Base-by-base conservation (phyloP, 169 alveolate genomes). In the Sarcocystis neurona region DNA sequence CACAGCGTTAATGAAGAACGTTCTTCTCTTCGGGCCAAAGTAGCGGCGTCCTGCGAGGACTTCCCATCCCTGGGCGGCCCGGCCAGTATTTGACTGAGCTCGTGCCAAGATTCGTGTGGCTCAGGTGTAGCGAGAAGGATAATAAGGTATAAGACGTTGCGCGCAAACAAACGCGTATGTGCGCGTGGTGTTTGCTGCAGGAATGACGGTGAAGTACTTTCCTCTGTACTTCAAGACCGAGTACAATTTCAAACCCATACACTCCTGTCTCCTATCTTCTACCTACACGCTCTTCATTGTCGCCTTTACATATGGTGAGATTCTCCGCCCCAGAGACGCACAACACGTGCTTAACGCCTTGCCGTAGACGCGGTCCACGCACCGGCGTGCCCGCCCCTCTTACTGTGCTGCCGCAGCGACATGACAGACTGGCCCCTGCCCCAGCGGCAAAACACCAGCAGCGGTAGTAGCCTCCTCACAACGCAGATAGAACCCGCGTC, bases 181-280 rank as follows among this genome's bases (percentile, higher is more conserved):
- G n/a, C 70, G 70, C n/a, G 23, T 74, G n/a, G n/a, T 53, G 30
- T 82, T 18, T 58, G n/a, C 10, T 46, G 34, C 85, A 85, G 90
- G 90, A 12, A 85, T 85, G 90, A 85, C 90, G 32, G 90, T 85
- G 58, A 85, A 85, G 84, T 85, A 85, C 32, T 85, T 85, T n/a
- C 85, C 85, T 32, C 37, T 85, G 77, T 85, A 63, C 37, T 85
- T 85, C 66, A 72, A 56, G 50, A 27, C 50, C 20, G 85, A 85
- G 77, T 85, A 70, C 46, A 15, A n/a, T 15, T 63, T 85, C 90
- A 30, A 85, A 30, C 90, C 90, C 39, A 85, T 41, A 41, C 85
- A 63, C 37, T 10, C 85, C n/a, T 63, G 85, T 32, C 68, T 63
- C 23, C 70, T 85, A 18, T 43, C 85, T 34, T 44, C 85, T 20